Base-by-base conservation (phyloP, 2,329 filamentous ascomycete genomes). In the Alternaria infectoria region DNA sequence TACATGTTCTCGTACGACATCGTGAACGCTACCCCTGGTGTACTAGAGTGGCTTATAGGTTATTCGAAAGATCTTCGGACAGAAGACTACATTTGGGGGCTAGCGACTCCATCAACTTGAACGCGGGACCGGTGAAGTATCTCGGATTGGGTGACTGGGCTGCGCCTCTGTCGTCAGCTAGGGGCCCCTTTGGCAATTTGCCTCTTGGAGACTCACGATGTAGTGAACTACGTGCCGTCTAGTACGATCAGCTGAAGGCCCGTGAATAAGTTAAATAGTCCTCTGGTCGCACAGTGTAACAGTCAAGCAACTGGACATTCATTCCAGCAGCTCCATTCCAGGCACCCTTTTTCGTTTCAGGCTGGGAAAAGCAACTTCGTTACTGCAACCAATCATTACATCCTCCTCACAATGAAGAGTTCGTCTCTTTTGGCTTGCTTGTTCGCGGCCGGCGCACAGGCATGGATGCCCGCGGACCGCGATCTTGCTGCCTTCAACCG, bases 381-480 rank as follows among this genome's bases (percentile, higher is more conserved):
- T 52, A 12, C 49, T 52, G n/a, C 21, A 28, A 13, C 21, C n/a
- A 36, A 46, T 40, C 23, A 12, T 57, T 17, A 12, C 17, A 23
- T 13, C 47, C 9, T 17, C 32, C 19, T 25, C 56, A 54, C 36
- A 6, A 40, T 59, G 50, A 50, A 52, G 46, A 21, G 49, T 36
- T 45, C 50, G 19, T 44, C 50, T 23, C 25, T 62, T 17, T 8
- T 62, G 36, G 54, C 49, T 28, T 57, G 30, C 32, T 50, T 62
- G 44, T 44, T 62, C n/a, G 60, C 56, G 44, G 56, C 60, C 32
- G 54, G 60, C 45, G 56, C 46, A 7, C 56, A 55, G n/a, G 60
- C 60, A 13, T 62, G 60, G 60, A 62, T 59, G 56, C 60, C 60
- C 7, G 50, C 46, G 43, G 56, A 62, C 26, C 56, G 57, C 36